Conservation (phyloP, 306 rosid genomes). For the Acmispon strigosus region DNA sequence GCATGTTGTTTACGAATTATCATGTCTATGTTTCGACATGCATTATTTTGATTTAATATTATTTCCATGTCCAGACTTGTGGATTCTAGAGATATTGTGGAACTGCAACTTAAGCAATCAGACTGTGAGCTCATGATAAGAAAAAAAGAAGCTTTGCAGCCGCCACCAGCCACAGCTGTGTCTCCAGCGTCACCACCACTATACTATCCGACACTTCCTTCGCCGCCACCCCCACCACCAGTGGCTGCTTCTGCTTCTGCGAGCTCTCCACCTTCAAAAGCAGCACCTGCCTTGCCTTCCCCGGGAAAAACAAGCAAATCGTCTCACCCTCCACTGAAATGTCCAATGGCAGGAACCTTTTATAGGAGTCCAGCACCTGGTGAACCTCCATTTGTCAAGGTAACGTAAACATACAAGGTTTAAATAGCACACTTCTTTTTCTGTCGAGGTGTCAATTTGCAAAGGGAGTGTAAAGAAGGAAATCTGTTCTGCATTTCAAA, state of each 20-base stretch:
- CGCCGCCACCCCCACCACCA: slow-evolving; percentile 26
- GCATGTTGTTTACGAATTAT: not conserved
- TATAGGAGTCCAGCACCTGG: slow-evolving; percentile 76
- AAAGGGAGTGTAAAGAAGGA: not conserved
- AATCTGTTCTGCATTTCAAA: not conserved
- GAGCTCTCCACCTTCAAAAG: slow-evolving; percentile 31
- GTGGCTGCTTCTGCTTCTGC: slow-evolving; percentile 32
- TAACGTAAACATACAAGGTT: not conserved
- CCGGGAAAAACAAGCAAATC: slow-evolving; percentile 46
- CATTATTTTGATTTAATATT: not conserved
- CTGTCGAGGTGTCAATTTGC: not conserved
- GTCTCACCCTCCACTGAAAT: slow-evolving; percentile 63
- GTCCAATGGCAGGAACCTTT: slow-evolving; percentile 97
- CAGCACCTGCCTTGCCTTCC: slow-evolving; percentile 51
- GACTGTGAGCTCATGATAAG: slow-evolving; percentile 70
- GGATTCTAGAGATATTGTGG: slow-evolving; percentile 93
- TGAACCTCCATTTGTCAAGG: slow-evolving; percentile 89
- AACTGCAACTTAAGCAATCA: slow-evolving; percentile 76
- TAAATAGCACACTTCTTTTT: not conserved
- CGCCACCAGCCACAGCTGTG: slow-evolving; percentile 33
- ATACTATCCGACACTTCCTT: slow-evolving; percentile 32
- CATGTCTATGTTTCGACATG: not conserved
- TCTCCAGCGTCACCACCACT: slow-evolving; percentile 27
- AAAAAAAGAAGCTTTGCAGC: slow-evolving; percentile 75
- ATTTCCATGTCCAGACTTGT: slow-evolving; percentile 60